These are phyloP conservation scores for Thyridium curvatum DNA, from an alignment of 2,329 filamentous ascomycete genomes.

Conservation along the genomic window DNA sequence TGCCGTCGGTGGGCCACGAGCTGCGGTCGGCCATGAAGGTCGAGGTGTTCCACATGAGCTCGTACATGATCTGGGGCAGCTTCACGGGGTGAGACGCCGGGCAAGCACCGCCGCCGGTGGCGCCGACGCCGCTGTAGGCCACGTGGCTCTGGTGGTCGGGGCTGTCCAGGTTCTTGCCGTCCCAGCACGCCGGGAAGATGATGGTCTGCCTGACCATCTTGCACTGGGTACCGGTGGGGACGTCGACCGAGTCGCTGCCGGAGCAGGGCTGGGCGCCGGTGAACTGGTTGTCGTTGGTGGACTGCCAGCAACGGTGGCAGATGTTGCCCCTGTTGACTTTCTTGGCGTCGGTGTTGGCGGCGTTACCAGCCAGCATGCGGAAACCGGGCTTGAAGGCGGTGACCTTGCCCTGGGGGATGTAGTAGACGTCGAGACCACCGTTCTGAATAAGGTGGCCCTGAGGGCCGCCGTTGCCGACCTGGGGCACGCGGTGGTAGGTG, in stretches of 20 bases:
- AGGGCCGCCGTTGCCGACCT: conserved; percentile 36
- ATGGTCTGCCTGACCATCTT: conserved; percentile 48
- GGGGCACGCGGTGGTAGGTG: conserved; percentile 34
- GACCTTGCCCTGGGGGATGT: conserved; percentile 33
- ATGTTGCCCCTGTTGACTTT: conserved; percentile 32
- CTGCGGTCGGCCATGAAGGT: conserved; percentile 29
- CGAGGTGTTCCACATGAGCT: conserved; percentile 39
- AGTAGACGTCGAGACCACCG: conserved; percentile 37
- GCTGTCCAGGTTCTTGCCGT: conserved; percentile 47
- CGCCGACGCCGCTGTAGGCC: conserved; percentile 36
- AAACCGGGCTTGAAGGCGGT: conserved; percentile 37
- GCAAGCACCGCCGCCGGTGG: conserved; percentile 39
- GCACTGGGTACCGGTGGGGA: conserved; percentile 36
- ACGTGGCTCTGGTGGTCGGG: conserved; percentile 41
- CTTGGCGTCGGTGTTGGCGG: conserved; percentile 31
- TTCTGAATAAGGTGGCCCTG: conserved; percentile 35
- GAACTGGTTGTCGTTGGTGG: conserved; percentile 37
- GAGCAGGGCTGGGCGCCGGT: conserved; percentile 42
- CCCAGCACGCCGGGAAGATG: conserved; percentile 50
- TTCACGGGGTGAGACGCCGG: conserved; percentile 38
- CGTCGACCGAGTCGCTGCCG: conserved; percentile 41
- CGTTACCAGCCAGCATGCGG: conserved; percentile 39
- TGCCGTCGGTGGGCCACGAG: conserved; percentile 35
- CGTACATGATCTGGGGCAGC: conserved; percentile 42
- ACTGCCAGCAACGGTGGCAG: conserved; percentile 41